These are phyloP conservation scores for Nakazawaea pomicola DNA, from an alignment of 805 yeast species.

Conservation along the genomic window DNA sequence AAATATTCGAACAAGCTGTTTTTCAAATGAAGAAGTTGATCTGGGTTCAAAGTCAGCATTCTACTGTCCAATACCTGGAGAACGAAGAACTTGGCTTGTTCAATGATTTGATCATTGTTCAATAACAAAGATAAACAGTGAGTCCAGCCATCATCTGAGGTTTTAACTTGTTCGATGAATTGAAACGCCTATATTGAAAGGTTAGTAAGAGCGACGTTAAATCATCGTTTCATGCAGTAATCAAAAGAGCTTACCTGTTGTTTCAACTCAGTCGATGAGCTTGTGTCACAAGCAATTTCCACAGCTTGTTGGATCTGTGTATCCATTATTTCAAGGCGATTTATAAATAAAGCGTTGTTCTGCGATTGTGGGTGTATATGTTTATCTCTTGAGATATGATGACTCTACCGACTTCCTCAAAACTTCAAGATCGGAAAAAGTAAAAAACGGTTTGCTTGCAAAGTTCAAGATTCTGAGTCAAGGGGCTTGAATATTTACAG, in stretches of 20 bases:
- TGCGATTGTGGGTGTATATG: too few species aligned
- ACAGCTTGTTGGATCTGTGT: constrained; percentile 84
- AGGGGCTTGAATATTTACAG: background rate
- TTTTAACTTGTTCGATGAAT: constrained; percentile 48
- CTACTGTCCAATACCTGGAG: constrained; percentile 65
- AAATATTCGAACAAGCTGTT: constrained; percentile 43
- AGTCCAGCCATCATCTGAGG: constrained; percentile 50
- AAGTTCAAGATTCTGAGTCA: background rate
- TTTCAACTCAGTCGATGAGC: constrained; percentile 56
- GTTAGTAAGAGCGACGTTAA: too few species aligned
- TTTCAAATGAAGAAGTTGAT: constrained; percentile 42
- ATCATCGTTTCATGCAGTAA: too few species aligned
- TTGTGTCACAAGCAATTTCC: constrained; percentile 69
- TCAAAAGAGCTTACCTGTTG: constrained; percentile 35
- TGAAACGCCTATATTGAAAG: constrained; percentile 38
- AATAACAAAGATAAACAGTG: constrained; percentile 46
- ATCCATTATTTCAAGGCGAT: constrained; percentile 22
- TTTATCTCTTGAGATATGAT: too few species aligned
- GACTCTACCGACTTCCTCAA: too few species aligned
- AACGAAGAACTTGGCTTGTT: constrained; percentile 59
- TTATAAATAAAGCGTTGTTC: too few species aligned
- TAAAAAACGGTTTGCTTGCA: too few species aligned
- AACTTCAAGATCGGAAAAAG: too few species aligned
- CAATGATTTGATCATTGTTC: constrained; percentile 31
- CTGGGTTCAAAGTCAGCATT: constrained; percentile 37